Base-by-base conservation (phyloP, 768 basidiomycete genomes). In the Sarcodon aspratus region DNA sequence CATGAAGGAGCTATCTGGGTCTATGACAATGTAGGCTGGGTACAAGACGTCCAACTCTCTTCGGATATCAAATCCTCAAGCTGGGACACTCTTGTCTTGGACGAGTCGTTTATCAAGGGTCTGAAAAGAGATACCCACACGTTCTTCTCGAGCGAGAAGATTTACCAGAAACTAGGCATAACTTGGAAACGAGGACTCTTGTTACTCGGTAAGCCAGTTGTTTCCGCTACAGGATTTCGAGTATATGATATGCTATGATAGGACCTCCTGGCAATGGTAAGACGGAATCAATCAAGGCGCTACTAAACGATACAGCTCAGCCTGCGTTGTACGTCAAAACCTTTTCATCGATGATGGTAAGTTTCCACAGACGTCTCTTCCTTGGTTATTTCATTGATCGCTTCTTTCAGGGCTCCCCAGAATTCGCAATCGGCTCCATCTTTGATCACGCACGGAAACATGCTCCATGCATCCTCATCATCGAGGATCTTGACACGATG, bases 401-500 rank as follows among this genome's bases (percentile, higher is more conserved):
- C 32, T 45, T 42, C 44, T n/a, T n/a, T 27, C 32, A 10, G 55
- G 49, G 43, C 57, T 57, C 45, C 10, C 55, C 53, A 1, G 62
- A 62, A 43, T 47, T 44, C 10, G 57, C 59, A 31, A 65, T 73
- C 45, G 58, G 61, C 7, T 34, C 44, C 11, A 61, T 72, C 49
- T 73, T 73, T 51, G 49, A 51, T 11, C 56, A 63, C 11, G 71
- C 71, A 10, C 52, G 71, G 1, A 47, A 44, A 18, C 56, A 56
- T n/a, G 33, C 59, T 9, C 63, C 62, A 10, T 66, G 64, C 40
- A 54, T 66, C 27, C 57, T 73, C 36, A 55, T 73, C 9, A 49
- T 73, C 6, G 71, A 73, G 50, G 71, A 73, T 48, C 57, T 72
- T 8, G 71, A 73, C 50, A 62, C 66, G 5, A 63, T 72, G 51